Evolutionary conservation across 2,329 filamentous ascomycete species (phyloP).

Genomic region (Pestalotiopsis sp.): DNA sequence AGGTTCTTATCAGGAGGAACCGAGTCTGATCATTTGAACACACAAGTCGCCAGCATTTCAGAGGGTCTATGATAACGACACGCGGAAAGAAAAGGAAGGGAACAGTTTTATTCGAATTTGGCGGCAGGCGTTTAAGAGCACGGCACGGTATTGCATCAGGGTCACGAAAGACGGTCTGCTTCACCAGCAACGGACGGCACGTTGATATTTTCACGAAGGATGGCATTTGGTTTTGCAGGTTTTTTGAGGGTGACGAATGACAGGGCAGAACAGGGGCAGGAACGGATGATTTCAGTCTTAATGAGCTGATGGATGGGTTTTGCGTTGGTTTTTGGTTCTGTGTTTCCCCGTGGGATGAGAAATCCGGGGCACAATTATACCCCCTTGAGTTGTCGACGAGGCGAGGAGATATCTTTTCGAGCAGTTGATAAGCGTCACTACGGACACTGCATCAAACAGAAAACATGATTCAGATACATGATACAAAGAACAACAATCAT

Average conservation of each 20-base stretch:
- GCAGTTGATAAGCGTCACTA: neutral
- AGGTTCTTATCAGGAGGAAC: neutral
- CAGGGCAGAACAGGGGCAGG: neutral
- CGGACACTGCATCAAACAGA: neutral
- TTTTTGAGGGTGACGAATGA: neutral
- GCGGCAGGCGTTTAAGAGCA: neutral
- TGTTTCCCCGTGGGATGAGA: neutral
- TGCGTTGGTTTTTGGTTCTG: neutral
- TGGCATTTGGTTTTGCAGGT: neutral
- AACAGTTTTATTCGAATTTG: neutral
- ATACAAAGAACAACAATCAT: no score
- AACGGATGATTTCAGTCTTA: neutral
- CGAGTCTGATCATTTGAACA: neutral
- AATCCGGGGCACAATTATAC: neutral
- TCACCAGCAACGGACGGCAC: neutral
- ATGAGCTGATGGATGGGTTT: neutral
- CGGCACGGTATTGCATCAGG: neutral
- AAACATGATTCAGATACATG: neutral
- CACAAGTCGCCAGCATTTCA: neutral
- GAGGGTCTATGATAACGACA: neutral
- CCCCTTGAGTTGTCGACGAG: neutral
- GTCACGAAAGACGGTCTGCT: neutral
- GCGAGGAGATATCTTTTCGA: neutral
- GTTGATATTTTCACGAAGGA: neutral
- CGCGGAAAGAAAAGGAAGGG: neutral